phyloP scores from a whole-genome alignment of 1,284 basidiomycete genomes.

The Ustilago cynodontis region DNA sequence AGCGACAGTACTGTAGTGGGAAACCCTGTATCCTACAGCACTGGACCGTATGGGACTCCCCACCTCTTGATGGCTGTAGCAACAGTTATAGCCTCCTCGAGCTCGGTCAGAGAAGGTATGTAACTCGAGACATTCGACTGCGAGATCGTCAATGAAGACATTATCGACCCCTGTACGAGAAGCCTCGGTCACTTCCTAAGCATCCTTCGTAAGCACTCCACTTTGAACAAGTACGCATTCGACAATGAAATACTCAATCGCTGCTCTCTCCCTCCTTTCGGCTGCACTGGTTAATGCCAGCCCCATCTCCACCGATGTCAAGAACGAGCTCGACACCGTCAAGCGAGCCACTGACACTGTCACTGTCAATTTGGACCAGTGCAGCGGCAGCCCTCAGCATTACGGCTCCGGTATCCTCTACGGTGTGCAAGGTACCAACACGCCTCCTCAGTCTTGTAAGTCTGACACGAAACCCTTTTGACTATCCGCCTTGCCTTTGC shows the following conservation, averaged over 20 bases:
- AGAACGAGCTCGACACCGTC: neutral
- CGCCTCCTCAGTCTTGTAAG: neutral
- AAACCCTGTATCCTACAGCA: too few species aligned
- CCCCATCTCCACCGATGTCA: neutral
- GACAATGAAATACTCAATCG: neutral
- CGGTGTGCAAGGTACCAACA: neutral
- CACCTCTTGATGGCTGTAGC: too few species aligned
- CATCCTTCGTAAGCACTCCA: neutral
- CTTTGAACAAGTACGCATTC: neutral
- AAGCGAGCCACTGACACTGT: neutral
- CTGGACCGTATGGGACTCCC: too few species aligned
- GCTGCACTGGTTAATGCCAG: neutral
- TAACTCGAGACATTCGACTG: too few species aligned
- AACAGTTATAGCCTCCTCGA: too few species aligned
- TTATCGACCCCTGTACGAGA: neutral
- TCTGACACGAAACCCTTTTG: too few species aligned
- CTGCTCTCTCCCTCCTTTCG: neutral
- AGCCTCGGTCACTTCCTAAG: too few species aligned
- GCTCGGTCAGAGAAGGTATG: too few species aligned
- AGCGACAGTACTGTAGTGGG: too few species aligned
- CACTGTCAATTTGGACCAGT: neutral
- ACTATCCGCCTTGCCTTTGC: too few species aligned
- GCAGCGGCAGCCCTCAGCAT: neutral
- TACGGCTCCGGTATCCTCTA: neutral
- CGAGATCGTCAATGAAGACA: neutral